These are phyloP conservation scores for Pholiota microspora DNA, from an alignment of 768 basidiomycete genomes.

Conservation along the genomic window DNA sequence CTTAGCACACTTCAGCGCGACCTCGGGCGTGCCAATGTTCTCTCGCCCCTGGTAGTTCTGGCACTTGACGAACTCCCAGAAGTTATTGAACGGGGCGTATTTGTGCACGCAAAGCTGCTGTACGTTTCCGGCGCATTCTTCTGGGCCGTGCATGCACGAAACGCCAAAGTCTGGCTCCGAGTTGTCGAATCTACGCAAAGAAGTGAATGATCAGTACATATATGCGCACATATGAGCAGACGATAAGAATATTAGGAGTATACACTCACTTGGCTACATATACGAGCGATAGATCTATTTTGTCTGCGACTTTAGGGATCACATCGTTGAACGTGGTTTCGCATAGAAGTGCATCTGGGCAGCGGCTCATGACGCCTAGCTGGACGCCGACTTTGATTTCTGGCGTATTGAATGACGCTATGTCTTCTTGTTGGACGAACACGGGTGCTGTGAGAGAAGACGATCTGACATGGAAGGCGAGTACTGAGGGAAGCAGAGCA, in stretches of 20 bases:
- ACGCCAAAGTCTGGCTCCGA: conserved; percentile 74
- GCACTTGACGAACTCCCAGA: conserved; percentile 87
- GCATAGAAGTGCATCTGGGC: conserved; percentile 83
- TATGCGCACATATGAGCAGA: not conserved
- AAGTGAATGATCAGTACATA: not conserved
- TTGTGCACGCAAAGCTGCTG: conserved; percentile 82
- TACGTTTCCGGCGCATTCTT: conserved; percentile 87
- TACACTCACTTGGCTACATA: conserved; percentile 70
- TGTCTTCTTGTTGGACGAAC: conserved; percentile 5
- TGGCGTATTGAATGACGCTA: not conserved
- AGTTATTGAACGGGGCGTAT: conserved; percentile 49
- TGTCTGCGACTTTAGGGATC: conserved; percentile 55
- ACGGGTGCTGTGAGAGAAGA: too few relatives aligned
- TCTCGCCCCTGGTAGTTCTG: conserved; percentile 66
- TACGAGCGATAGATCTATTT: conserved; percentile 65
- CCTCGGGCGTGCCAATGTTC: conserved; percentile 62
- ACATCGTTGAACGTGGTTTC: conserved; percentile 77
- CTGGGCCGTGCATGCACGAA: conserved; percentile 73
- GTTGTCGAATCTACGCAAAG: conserved; percentile 50
- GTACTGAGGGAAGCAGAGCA: not conserved
- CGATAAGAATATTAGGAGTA: too few relatives aligned
- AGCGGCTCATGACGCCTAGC: conserved; percentile 52
- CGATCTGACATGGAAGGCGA: conserved; percentile 5
- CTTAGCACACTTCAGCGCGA: conserved; percentile 65
- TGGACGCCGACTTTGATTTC: conserved; percentile 45